Evolutionary conservation across 2,329 filamentous ascomycete species (phyloP), one percentile per base, ranked within the genome.

Genomic region (Fusarium chuoi): DNA sequence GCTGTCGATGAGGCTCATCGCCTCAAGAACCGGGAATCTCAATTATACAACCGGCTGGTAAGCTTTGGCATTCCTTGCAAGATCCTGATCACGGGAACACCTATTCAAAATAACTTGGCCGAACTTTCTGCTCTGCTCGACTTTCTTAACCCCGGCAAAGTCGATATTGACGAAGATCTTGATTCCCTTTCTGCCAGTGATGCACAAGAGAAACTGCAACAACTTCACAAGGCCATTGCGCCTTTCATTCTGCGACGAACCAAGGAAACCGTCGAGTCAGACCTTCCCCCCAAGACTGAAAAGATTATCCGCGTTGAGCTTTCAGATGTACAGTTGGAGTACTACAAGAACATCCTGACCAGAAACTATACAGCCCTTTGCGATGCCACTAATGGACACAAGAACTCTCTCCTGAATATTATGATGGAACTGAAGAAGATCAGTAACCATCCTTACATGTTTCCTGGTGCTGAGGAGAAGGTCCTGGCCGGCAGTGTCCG

Each of bases 391-490:
- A 94, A 91, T 69, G 96, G 96, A 11, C 94, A 97, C 82, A 98
- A 98, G 83, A 96, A 97, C 75, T 98, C 96, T 0, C 85, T 99
- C 20, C 86, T 99, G 73, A 99, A 99, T 83, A 96, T 99, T 81
- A 98, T 99, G 90, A 99, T 99, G 96, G 96, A 99, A 82, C 84
- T 99, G 79, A 99, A 99, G 86, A 99, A 99, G 83, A 95, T 96
- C 81, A 98, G 96, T 84, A 99, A 99, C 79, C 96, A 99, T 80
- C 96, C 96, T 2, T 97, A 98, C 84, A 97, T 99, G 92, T 98
- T 99, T 77, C 93, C 94, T 6, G 95, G 95, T 71, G 96, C 95
- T 6, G 96, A 99, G 81, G 94, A 97, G 65, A 94, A 93, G 75
- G 94, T 98, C 18, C 84, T 98, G 57, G 92, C 90, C 68, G 94